Base-by-base conservation (phyloP, 2,329 filamentous ascomycete genomes). In the Aspergillus costaricaensis region DNA sequence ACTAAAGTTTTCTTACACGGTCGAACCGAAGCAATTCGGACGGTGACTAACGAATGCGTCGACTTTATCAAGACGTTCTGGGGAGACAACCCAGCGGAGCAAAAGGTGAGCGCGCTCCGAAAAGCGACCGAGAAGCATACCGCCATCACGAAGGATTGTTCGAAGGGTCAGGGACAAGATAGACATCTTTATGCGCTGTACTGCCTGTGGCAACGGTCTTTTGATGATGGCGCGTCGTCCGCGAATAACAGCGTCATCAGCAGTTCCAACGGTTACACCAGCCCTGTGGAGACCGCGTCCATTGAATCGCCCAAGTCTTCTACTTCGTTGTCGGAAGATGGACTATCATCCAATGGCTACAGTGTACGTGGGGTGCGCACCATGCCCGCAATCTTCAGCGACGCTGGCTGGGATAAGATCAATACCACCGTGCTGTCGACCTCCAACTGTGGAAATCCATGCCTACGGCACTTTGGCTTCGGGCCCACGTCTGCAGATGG, bases 361-460 rank as follows among this genome's bases (percentile, higher is more conserved):
- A 80, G 82, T 64, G 79, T 79, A 65, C 82, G 83, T 47, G 79
- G 82, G 12, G 58, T 71, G 59, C 80, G 80, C 38, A 65, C 71
- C 27, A 73, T 69, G 58, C 81, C 95, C 0, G 81, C 88, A 5
- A 84, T 99, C 59, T 99, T 98, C 75, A 88, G 89, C 51, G 95
- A 99, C 71, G 69, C 85, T 1, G 95, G 94, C 51, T 99, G 93
- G 92, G 94, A 98, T 76, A 93, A 91, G 74, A 86, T 97, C 66
- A 98, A 98, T 81, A 96, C 86, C 64, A 98, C 94, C 8, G 91
- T 98, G 65, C 82, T 99, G 41, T 96, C 91, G 6, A 98, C 95
- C 0, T 97, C 93, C n/a, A 99, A 99, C 81, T 99, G 95, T 77
- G 95, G 95, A 61, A 99, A 98, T 77, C 95, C 95, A 0, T 92